Base-by-base conservation (phyloP, 2,329 filamentous ascomycete species). In the Penicillium frequentans region DNA sequence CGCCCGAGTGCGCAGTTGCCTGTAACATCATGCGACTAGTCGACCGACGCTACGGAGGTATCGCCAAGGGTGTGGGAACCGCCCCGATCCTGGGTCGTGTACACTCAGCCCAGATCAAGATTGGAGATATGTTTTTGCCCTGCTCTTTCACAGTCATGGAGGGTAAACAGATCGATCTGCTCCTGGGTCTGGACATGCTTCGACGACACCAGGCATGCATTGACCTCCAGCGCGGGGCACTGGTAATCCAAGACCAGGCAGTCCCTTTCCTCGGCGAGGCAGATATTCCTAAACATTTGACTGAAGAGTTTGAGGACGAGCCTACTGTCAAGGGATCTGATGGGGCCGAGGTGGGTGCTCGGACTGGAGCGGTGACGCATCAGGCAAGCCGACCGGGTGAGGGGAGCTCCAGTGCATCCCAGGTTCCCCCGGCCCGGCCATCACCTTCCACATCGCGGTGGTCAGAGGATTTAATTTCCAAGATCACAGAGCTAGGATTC, bases 111-210 rank as follows among this genome's bases (percentile, higher is more conserved):
- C 91, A 93, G 75, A 96, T 99, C 75, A 93, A 91, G 75, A 95
- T 99, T 65, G 95, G 93, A 52, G 86, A 84, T 43, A 85, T 93
- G 60, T 92, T 91, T 71, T 81, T 99, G 65, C 89, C 93, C 3
- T 98, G 93, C 78, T 95, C 92, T 58, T 99, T 99, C 75, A 99
- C 95, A 3, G 95, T 99, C 70, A 99, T 99, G 95, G 95, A 99
- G 78, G 95, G 95, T 63, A 99, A 98, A 76, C 87, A 91, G 52
- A 95, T 99, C 24, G 95, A 98, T 72, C 82, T 99, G 19, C 84
- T 99, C 2, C 85, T 99, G 13, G 95, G 95, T 3, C 80, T 99
- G 43, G 95, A 99, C 74, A 99, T 99, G 91, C 82, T 99, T 60
- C 97, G 96, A 78, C 86, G 95, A 39, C 93, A 98, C 75, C 93